phyloP scores from a whole-genome alignment of 2,329 filamentous ascomycete genomes.

The Aspergillus tanneri region DNA sequence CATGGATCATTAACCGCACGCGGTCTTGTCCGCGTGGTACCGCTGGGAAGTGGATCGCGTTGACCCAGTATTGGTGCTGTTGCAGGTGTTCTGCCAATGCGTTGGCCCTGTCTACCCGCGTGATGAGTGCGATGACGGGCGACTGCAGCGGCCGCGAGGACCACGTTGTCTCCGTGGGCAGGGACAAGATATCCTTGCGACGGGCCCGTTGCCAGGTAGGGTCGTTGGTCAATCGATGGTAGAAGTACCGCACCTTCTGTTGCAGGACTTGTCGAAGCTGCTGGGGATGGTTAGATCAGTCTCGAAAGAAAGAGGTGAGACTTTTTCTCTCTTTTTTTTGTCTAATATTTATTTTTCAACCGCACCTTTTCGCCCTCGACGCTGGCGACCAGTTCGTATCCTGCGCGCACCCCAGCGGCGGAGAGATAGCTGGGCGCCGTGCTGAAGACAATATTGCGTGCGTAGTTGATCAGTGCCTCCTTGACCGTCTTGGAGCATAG shows the following conservation, averaged over 20 bases:
- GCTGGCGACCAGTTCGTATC: conserved; percentile 10
- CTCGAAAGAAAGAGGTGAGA: too few species aligned
- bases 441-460: conserved; percentile 11
- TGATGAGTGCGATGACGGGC: conserved; percentile 8
- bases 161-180: conserved; percentile 11
- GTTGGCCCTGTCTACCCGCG: neutral
- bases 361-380: conserved; percentile 14
- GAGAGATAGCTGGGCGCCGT: conserved; percentile 14
- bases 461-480: conserved; percentile 13
- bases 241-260: conserved; percentile 11
- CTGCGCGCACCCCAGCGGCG: conserved; percentile 12
- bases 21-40: conserved; percentile 10
- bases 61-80: conserved; percentile 10
- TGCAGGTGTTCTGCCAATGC: conserved; percentile 5
- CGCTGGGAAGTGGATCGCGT: conserved; percentile 6
- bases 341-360: too few species aligned
- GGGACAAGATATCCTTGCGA: conserved; percentile 1
- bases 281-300: neutral
- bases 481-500: conserved; percentile 13
- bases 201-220: conserved; percentile 7
- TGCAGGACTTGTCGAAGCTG: conserved; percentile 12
- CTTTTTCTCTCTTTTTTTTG: too few species aligned
- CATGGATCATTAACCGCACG: conserved; percentile 12
- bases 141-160: conserved; percentile 4
- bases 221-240: conserved; percentile 6